Conservation (phyloP, 306 rosid species). For the Cicer chorassanicum region DNA sequence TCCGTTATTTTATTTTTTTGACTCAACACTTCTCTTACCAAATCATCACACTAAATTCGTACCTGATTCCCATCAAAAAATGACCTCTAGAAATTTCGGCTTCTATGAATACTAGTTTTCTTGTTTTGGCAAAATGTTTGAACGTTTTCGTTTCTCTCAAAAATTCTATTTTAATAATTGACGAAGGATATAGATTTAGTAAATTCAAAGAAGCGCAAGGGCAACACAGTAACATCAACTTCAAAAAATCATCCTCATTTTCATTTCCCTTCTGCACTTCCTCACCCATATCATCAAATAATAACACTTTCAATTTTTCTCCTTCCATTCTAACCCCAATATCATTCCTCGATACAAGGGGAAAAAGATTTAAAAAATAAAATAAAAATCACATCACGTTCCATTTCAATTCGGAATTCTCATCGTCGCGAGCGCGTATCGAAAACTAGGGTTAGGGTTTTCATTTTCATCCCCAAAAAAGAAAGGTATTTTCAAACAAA, state of each 20-base stretch:
- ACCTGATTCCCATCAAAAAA: no score
- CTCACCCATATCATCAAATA: slow-evolving; percentile 38
- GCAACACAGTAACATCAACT: slow-evolving; percentile 39
- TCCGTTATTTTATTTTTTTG: no score
- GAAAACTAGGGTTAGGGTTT: slow-evolving; percentile 51
- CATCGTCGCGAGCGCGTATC: not conserved
- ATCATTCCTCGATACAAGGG: not conserved
- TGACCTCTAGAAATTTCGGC: not conserved
- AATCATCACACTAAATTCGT: no score
- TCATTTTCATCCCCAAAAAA: slow-evolving; percentile 17
- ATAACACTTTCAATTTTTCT: not conserved
- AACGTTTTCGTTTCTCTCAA: not conserved
- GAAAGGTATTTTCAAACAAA: not conserved
- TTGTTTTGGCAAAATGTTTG: not conserved
- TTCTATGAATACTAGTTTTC: not conserved
- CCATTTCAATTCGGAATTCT: slow-evolving; percentile 13
- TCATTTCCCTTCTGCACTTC: slow-evolving; percentile 9
- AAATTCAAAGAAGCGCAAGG: slow-evolving; percentile 43
- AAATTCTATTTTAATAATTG: slow-evolving; percentile 31
- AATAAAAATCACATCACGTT: not conserved
- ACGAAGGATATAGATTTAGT: slow-evolving; percentile 36
- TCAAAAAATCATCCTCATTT: slow-evolving; percentile 26
- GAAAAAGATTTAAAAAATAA: not conserved
- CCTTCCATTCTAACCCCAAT: not conserved
- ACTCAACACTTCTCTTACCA: no score